phyloP scores from a whole-genome alignment of 106 monocot genomes.

The Amphibolis antarctica region DNA sequence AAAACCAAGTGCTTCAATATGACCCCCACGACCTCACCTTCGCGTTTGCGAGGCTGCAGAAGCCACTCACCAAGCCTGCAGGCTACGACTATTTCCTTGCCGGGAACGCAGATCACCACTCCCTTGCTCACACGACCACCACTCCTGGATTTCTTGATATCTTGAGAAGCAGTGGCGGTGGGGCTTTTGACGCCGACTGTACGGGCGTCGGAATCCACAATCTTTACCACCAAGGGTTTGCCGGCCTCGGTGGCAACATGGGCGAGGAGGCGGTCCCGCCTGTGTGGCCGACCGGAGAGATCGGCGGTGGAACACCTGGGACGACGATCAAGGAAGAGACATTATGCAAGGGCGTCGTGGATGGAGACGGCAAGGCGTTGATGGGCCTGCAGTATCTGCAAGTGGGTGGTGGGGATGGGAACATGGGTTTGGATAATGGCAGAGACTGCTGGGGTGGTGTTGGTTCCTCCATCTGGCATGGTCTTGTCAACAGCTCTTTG shows the following conservation, averaged over 20 bases:
- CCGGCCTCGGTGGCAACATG: neutral
- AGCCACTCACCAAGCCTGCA: neutral
- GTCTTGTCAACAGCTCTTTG: conserved; percentile 19
- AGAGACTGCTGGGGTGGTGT: conserved; percentile 12
- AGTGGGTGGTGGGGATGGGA: neutral
- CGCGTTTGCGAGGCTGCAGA: conserved; percentile 39
- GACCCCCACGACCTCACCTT: conserved; percentile 34
- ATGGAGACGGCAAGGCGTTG: conserved; percentile 3
- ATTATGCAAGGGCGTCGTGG: neutral
- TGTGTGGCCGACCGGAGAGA: neutral
- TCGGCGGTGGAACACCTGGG: neutral
- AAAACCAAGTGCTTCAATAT: conserved; percentile 1
- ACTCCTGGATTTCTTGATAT: conserved; percentile 18
- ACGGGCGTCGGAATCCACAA: conserved; percentile 9
- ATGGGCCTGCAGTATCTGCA: conserved; percentile 6
- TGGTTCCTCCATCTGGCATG: conserved; percentile 9
- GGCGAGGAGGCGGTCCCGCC: neutral
- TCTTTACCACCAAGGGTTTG: conserved; percentile 11
- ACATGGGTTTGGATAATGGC: conserved; percentile 4
- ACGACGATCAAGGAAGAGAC: conserved; percentile 2
- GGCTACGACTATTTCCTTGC: conserved; percentile 9
- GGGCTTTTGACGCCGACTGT: conserved; percentile 2
- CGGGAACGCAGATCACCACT: conserved; percentile 3
- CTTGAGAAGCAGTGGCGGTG: conserved; percentile 18
- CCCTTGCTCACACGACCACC: conserved; percentile 3